Evolutionary conservation across 768 basidiomycete species (phyloP).

Genomic region (Sarcodon sp.): DNA sequence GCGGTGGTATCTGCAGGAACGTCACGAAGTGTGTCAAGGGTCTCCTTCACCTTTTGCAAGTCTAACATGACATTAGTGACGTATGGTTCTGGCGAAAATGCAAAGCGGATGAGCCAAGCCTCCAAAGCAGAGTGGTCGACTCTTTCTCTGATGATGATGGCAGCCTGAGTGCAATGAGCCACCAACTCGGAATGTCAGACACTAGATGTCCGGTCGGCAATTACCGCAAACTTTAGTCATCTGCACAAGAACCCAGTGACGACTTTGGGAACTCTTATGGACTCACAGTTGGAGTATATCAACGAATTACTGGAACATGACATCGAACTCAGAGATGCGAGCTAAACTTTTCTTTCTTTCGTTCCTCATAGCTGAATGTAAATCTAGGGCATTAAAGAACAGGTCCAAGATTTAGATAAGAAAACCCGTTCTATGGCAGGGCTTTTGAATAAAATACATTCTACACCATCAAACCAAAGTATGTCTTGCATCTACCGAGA

Average conservation of each 20-base stretch:
- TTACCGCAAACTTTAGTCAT: too few relatives aligned
- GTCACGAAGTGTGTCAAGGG: slow-evolving; percentile 46
- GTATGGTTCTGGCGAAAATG: slow-evolving; percentile 9
- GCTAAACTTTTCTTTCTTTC: slow-evolving; percentile 3
- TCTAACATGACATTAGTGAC: slow-evolving; percentile 8
- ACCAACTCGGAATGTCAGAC: too few relatives aligned
- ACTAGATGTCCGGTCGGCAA: too few relatives aligned
- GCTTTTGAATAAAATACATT: slow-evolving; percentile 70
- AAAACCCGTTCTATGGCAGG: slow-evolving; percentile 62
- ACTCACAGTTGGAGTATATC: slow-evolving; percentile 30
- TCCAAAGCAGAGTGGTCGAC: slow-evolving; percentile 1
- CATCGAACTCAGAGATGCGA: slow-evolving; percentile 52
- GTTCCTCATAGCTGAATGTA: neutral
- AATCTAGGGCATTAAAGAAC: slow-evolving; percentile 65
- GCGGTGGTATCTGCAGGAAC: slow-evolving; percentile 38
- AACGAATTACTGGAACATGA: slow-evolving; percentile 52
- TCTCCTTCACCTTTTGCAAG: slow-evolving; percentile 25
- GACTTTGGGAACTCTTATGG: too few relatives aligned
- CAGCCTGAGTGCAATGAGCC: too few relatives aligned
- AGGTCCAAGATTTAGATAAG: slow-evolving; percentile 64
- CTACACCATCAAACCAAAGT: slow-evolving; percentile 52
- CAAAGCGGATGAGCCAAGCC: neutral
- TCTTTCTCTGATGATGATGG: neutral
- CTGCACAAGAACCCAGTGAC: neutral
- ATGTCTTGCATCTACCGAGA: slow-evolving; percentile 10